Evolutionary conservation across 1,284 basidiomycete genomes (phyloP).

Genomic region (Sanguinoderma infundibulare): DNA sequence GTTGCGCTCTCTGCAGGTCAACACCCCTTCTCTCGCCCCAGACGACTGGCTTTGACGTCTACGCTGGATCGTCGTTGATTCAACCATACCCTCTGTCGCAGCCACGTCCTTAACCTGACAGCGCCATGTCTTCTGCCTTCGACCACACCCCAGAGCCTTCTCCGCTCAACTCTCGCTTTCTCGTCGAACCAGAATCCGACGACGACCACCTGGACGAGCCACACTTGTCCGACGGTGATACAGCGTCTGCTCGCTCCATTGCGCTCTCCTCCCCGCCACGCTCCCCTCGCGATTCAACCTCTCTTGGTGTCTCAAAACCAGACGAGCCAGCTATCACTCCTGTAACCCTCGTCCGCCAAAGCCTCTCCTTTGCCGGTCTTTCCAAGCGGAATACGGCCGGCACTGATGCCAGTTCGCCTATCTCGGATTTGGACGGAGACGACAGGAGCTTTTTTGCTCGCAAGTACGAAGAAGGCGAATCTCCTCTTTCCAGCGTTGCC

Average conservation of each 20-base stretch:
- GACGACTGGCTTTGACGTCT: neutral
- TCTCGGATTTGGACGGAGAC: slow-evolving; percentile 32
- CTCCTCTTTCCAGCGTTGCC: slow-evolving; percentile 54
- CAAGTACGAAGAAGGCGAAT: slow-evolving; percentile 46
- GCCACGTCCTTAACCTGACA: slow-evolving; percentile 5
- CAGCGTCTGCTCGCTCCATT: slow-evolving; percentile 80
- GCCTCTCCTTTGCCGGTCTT: slow-evolving; percentile 26
- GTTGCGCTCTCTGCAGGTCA: neutral
- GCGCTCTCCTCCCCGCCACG: slow-evolving; percentile 64
- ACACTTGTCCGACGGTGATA: slow-evolving; percentile 60
- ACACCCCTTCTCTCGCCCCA: neutral
- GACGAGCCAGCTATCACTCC: slow-evolving; percentile 28
- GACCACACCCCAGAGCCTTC: slow-evolving; percentile 22
- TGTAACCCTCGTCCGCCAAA: slow-evolving; percentile 32
- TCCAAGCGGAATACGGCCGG: slow-evolving; percentile 41
- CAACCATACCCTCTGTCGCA: neutral
- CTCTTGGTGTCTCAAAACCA: slow-evolving; percentile 42
- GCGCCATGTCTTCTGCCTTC: slow-evolving; percentile 19
- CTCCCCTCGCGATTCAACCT: slow-evolving; percentile 34
- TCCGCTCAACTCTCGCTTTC: slow-evolving; percentile 33
- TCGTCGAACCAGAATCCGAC: slow-evolving; percentile 30
- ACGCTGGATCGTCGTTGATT: neutral
- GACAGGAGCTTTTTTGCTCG: slow-evolving; percentile 51
- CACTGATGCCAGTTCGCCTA: slow-evolving; percentile 56
- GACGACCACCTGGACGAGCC: slow-evolving; percentile 31